Percentiles rank a stretch among this genome's conserved stretches.
These are phyloP conservation scores for Phaeotremella fagi DNA, from an alignment of 768 basidiomycete genomes.

Conservation along the genomic window DNA sequence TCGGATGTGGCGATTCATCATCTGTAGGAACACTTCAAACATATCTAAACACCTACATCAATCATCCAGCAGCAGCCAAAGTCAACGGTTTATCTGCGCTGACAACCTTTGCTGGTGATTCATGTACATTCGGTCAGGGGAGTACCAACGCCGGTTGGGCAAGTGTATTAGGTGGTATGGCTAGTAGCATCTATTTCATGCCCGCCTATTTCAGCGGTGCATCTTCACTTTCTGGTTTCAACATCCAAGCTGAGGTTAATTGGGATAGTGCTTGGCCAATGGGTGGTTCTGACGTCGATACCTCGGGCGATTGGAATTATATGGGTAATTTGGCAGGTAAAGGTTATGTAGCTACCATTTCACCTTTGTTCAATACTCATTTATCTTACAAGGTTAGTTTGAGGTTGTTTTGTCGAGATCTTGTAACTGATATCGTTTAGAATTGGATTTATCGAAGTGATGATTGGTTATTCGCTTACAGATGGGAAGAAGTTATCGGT, in stretches of 20 bases:
- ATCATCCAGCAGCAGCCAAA: constrained; percentile 60
- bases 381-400: constrained; percentile 8
- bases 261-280: constrained; percentile 36
- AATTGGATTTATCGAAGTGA: constrained; percentile 68
- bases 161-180: constrained; percentile 54
- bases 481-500: constrained; percentile 64
- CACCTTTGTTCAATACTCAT: constrained; percentile 70
- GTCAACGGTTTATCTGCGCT: constrained; percentile 59
- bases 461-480: constrained; percentile 61
- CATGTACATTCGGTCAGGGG: constrained; percentile 62
- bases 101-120: constrained; percentile 68
- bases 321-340: constrained; percentile 24
- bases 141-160: constrained; percentile 58
- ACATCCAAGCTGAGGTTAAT: constrained; percentile 6
- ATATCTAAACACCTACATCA: constrained; percentile 56
- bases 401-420: neutral
- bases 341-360: constrained; percentile 57
- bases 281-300: constrained; percentile 11
- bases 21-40: constrained; percentile 54
- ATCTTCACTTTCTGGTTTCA: constrained; percentile 14
- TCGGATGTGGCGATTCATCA: constrained; percentile 34
- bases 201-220: constrained; percentile 67
- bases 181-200: constrained; percentile 55
- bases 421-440: constrained; percentile 48
- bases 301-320: constrained; percentile 26